These are phyloP conservation scores for Nidularia pulvinata DNA, from an alignment of 768 basidiomycete species.

Conservation along the genomic window DNA sequence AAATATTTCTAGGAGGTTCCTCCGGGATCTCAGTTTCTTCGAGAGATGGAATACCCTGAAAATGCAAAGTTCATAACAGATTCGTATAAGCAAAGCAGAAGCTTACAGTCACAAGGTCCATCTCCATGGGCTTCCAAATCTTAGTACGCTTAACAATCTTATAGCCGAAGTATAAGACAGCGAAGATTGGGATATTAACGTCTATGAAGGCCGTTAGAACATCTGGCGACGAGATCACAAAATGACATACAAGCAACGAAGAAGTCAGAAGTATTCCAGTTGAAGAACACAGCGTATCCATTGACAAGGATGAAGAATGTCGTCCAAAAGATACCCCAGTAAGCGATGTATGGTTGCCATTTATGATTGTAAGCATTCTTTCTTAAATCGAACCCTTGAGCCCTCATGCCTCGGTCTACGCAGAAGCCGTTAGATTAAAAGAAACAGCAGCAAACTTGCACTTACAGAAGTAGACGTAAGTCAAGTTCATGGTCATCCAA, in stretches of 20 bases:
- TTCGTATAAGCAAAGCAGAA: neutral
- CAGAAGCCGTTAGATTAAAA: neutral
- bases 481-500: conserved; percentile 70
- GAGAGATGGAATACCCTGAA: conserved; percentile 61
- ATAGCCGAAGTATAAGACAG: conserved; percentile 40
- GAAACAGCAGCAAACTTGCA: conserved; percentile 3
- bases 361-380: conserved; percentile 52
- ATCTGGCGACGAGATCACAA: neutral
- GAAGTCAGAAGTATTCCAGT: conserved; percentile 54
- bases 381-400: conserved; percentile 52
- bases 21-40: conserved; percentile 68
- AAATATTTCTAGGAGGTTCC: conserved; percentile 45
- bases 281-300: conserved; percentile 62
- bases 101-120: conserved; percentile 72
- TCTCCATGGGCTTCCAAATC: conserved; percentile 58
- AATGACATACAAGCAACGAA: conserved; percentile 35
- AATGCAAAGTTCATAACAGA: neutral
- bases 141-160: conserved; percentile 37
- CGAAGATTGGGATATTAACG: conserved; percentile 47
- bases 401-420: conserved; percentile 48
- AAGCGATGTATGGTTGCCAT: conserved; percentile 56
- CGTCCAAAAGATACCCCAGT: conserved; percentile 70
- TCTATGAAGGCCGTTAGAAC: conserved; percentile 20
- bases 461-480: conserved; percentile 73
- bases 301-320: conserved; percentile 55